phyloP scores from a whole-genome alignment of 1,139 yeast genomes.

The Lizanozyma gosingica region DNA sequence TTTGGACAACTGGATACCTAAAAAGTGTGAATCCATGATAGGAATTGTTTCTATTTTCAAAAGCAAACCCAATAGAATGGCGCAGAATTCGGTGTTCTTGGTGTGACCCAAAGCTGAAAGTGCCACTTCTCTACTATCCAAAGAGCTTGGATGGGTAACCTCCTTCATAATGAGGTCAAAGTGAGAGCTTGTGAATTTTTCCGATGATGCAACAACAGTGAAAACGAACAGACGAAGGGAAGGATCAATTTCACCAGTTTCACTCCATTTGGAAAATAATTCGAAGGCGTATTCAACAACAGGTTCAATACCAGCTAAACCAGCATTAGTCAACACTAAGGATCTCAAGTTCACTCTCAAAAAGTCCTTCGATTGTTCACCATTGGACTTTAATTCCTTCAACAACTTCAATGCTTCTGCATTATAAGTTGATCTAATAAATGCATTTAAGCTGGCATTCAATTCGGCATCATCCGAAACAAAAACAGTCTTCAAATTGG shows the following conservation, averaged over 20 bases:
- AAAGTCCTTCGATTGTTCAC: constrained; percentile 28
- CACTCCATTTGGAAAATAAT: constrained; percentile 29
- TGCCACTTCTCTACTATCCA: constrained; percentile 63
- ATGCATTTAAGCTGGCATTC: constrained; percentile 28
- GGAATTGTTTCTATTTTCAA: constrained; percentile 35
- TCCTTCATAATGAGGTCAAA: constrained; percentile 42
- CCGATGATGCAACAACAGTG: constrained; percentile 37
- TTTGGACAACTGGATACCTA: constrained; percentile 42
- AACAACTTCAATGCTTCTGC: constrained; percentile 26
- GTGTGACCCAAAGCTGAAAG: constrained; percentile 52
- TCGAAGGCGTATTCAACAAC: constrained; percentile 38
- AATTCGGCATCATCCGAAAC: constrained; percentile 32
- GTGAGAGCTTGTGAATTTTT: constrained; percentile 31
- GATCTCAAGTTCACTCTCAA: constrained; percentile 44
- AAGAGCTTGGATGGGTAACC: constrained; percentile 46
- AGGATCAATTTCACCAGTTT: constrained; percentile 39
- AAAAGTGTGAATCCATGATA: constrained; percentile 64
- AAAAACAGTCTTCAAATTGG: constrained; percentile 37
- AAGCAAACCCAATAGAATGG: constrained; percentile 29
- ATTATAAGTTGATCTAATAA: constrained; percentile 32
- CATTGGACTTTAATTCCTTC: constrained; percentile 25
- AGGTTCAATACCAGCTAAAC: constrained; percentile 38
- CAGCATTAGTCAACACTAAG: constrained; percentile 42
- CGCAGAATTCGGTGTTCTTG: constrained; percentile 26
- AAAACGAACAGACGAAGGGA: constrained; percentile 48